phyloP scores from a whole-genome alignment of 2,329 filamentous ascomycete genomes.

The Neospermospora avenae region DNA sequence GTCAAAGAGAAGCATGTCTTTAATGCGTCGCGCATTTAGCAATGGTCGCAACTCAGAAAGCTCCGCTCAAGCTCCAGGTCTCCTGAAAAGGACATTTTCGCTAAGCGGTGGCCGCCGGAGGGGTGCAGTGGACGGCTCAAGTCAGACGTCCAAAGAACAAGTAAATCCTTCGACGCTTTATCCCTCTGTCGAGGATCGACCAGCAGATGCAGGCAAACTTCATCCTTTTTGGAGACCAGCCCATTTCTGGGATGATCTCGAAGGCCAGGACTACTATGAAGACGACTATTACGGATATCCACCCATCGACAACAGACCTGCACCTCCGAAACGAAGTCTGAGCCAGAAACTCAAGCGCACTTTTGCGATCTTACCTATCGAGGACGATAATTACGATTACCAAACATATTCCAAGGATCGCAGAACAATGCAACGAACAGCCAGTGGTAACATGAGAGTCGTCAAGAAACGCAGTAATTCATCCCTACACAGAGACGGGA shows the following conservation, averaged over 20 bases:
- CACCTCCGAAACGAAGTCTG: conserved; percentile 45
- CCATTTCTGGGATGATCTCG: conserved; percentile 41
- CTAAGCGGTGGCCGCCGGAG: conserved; percentile 23
- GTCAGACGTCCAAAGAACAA: conserved; percentile 26
- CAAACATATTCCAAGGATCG: conserved; percentile 44
- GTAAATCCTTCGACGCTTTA: conserved; percentile 36
- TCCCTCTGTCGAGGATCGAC: conserved; percentile 44
- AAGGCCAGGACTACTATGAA: conserved; percentile 31
- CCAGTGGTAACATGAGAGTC: conserved; percentile 58
- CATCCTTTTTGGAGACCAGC: conserved; percentile 62
- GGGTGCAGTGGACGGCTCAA: conserved; percentile 20
- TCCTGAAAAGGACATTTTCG: conserved; percentile 44
- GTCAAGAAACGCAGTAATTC: conserved; percentile 49
- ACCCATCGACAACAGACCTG: conserved; percentile 47
- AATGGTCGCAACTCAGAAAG: conserved; percentile 48
- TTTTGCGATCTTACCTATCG: conserved; percentile 57
- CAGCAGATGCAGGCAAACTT: conserved; percentile 51
- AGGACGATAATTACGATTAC: conserved; percentile 41
- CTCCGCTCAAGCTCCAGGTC: conserved; percentile 47
- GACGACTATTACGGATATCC: conserved; percentile 39
- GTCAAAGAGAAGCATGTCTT: conserved; percentile 46
- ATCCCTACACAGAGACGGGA: conserved; percentile 24
- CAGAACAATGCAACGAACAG: conserved; percentile 55
- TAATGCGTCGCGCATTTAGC: conserved; percentile 53
- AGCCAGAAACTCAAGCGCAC: conserved; percentile 47